Evolutionary conservation across 305 asterid genomes (phyloP), one percentile per base, ranked within the genome.

Genomic region (Caryopteris hybrid): DNA sequence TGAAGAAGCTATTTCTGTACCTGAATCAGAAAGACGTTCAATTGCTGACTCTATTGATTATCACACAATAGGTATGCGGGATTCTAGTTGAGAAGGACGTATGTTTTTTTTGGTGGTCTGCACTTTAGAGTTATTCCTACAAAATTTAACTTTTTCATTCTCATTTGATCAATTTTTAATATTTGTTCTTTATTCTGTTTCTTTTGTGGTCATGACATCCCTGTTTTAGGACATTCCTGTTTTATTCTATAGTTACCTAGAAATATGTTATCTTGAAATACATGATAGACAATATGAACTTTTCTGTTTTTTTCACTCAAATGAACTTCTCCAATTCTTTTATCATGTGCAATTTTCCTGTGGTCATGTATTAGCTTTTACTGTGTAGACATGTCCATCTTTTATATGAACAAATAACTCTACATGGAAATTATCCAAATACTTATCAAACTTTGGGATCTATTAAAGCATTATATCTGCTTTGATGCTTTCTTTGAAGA

Each of bases 1-100:
- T 79, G 99, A 94, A 79, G 98, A 94, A 84, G 97, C 99, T 53
- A 94, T 94, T 36, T 78, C 99, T 8, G 88, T 77, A 16, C 98
- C 97, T 75, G 84, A 81, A 68, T 71, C 93, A 36, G 82, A 79
- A 76, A 87, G 53, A 70, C 87, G 65, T 64, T 89, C 96, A 9
- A 39, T 89, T 9, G 95, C 98, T 17, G 98, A 94, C 65, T 61
- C 96, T 55, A 81, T 94, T 65, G 98, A 91, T 74, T 89, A 94
- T 81, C 95, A 72, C 55, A 69, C 97, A 51, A 70, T 89, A 77
- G 99, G 99, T 94, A 78, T 62, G 87, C 70, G 46, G 38, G 46
- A 20, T 72, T 70, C 43, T 63, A 38, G 53, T 52, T 64, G 72
- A 62, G 63, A 36, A 22, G 13, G 29, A 34, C 25, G 43, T 23